phyloP scores from a whole-genome alignment of 176 grass and related monocot species.

The Metroxylon sagu region DNA sequence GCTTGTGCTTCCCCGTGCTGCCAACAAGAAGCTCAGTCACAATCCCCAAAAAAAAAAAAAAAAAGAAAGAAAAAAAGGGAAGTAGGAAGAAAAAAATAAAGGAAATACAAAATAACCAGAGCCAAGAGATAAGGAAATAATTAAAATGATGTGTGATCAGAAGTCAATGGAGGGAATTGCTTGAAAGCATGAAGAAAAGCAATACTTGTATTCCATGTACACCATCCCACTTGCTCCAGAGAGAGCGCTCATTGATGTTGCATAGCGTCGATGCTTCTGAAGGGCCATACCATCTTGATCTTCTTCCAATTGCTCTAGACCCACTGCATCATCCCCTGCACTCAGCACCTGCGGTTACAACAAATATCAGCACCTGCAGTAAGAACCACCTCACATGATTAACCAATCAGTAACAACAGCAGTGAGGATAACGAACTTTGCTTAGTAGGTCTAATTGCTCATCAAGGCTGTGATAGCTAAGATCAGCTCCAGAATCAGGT shows the following conservation, averaged over 20 bases:
- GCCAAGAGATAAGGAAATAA: neutral
- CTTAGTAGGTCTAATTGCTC: slow-evolving; percentile 77
- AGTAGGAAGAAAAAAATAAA: neutral
- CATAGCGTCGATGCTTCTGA: slow-evolving; percentile 47
- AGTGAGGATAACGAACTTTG: slow-evolving; percentile 27
- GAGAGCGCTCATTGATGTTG: slow-evolving; percentile 66
- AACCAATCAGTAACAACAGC: neutral
- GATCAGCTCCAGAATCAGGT: slow-evolving; percentile 58
- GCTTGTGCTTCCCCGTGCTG: slow-evolving; percentile 68
- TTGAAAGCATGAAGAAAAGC: neutral
- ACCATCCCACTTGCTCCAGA: slow-evolving; percentile 75
- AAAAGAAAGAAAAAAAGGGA: slow-evolving; percentile 2
- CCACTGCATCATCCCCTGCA: slow-evolving; percentile 88
- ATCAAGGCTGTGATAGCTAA: slow-evolving; percentile 58
- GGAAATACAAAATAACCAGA: too few relatives aligned
- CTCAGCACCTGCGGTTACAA: slow-evolving; percentile 42
- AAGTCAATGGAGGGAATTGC: neutral
- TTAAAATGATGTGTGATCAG: neutral
- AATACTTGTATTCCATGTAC: slow-evolving; percentile 89
- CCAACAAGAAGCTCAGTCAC: too few relatives aligned
- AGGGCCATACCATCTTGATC: slow-evolving; percentile 87
- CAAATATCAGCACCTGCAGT: too few relatives aligned
- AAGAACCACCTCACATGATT: too few relatives aligned
- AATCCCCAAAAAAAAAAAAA: neutral
- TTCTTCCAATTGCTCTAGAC: slow-evolving; percentile 83